These are phyloP conservation scores for Sarocladium strictum DNA, from an alignment of 2,329 filamentous ascomycete species.

Conservation along the genomic window DNA sequence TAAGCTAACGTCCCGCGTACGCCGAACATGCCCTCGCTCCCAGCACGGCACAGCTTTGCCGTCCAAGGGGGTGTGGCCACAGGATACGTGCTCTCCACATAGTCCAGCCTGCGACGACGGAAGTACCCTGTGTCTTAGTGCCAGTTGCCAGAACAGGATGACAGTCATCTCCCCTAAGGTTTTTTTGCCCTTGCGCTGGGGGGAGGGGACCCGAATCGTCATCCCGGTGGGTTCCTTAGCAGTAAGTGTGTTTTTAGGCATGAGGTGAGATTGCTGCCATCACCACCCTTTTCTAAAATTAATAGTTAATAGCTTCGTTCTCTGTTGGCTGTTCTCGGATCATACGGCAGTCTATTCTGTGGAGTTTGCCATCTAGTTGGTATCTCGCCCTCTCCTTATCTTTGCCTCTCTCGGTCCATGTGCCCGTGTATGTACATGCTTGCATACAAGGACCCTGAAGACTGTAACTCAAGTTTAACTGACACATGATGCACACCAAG, in stretches of 20 bases:
- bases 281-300: conserved; percentile 6
- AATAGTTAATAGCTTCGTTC: neutral
- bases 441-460: no score
- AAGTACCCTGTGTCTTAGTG: no score
- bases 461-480: no score
- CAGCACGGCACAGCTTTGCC: conserved; percentile 9
- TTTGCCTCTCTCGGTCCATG: no score
- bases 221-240: no score
- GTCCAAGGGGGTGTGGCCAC: neutral
- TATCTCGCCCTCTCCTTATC: no score
- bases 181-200: no score
- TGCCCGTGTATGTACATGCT: no score
- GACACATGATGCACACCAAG: neutral
- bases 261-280: neutral
- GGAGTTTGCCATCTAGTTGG: neutral
- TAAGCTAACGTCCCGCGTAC: neutral
- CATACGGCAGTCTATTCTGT: conserved; percentile 8
- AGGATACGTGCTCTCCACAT: neutral
- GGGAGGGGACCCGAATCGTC: no score
- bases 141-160: neutral
- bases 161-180: no score
- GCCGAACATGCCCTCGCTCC: neutral
- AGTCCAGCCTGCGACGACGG: neutral
- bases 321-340: neutral
- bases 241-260: neutral